Base-by-base conservation (phyloP, 768 basidiomycete genomes). In the Royoungia palumana region DNA sequence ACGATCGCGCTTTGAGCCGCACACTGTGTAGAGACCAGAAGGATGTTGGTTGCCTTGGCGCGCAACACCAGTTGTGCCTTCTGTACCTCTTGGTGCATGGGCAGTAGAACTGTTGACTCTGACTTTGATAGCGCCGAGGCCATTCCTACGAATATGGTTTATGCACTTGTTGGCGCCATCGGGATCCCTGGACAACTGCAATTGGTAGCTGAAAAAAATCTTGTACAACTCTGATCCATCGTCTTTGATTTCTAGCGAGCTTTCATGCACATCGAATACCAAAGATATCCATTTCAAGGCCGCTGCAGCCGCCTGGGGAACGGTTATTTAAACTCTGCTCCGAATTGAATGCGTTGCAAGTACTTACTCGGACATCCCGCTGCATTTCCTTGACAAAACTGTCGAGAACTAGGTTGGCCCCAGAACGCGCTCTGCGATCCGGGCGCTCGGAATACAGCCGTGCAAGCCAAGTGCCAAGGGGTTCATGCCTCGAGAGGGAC, bases 161-260 rank as follows among this genome's bases (percentile, higher is more conserved):
- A 5, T 7, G 44, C 41, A 53, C n/a, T 28, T 5, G 4, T 1
- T 3, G 27, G 28, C 44, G 2, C 10, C 7, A 9, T 17, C 0
- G 11, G 2, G 19, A 5, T 17, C 43, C 40, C 3, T 6, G 20
- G 24, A 14, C 25, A 62, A 36, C 24, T 0, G 39, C 25, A 14
- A 2, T 40, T 66, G 51, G 34, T 55, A 68, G 28, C 53, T 14
- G 49, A 66, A 41, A 47, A 68, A 66, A 32, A 24, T 44, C 40
- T 3, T 21, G 52, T 45, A 66, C 7, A 64, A 51, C 36, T 40
- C 35, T 36, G 40, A 7, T 10, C 52, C 54, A 25, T 38, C 43
- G 28, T 56, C 52, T 20, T 30, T 46, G 35, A 44, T 11, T 7
- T 50, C 41, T 22, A 57, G 19, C n/a, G 27, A 24, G 27, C 19